A percentile compares a stretch with the other conserved stretches of the same genome.
These are phyloP conservation scores for Pseudopyricularia javanii DNA, from an alignment of 2,329 filamentous ascomycete genomes.

Conservation along the genomic window DNA sequence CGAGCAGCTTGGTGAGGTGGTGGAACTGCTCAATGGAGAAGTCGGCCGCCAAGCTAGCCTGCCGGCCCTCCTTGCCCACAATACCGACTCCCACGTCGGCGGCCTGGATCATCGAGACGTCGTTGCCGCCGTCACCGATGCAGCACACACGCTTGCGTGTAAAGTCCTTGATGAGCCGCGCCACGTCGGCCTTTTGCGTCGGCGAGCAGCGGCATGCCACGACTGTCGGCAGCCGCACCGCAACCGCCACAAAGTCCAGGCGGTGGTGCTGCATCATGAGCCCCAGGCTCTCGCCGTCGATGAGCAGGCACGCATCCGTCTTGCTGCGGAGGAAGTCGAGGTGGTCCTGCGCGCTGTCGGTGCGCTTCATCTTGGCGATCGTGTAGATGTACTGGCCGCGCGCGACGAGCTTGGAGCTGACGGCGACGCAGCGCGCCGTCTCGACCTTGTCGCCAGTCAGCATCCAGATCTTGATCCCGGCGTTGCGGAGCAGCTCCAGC, in stretches of 20 bases:
- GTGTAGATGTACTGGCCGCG: constrained; percentile 94
- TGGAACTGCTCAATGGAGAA: constrained; percentile 95
- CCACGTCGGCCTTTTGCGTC: constrained; percentile 92
- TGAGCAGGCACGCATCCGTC: constrained; percentile 75
- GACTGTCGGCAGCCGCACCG: constrained; percentile 79
- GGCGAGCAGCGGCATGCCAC: constrained; percentile 95
- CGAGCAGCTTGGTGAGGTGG: constrained; percentile 89
- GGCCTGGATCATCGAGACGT: constrained; percentile 98
- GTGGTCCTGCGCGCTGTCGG: constrained; percentile 73
- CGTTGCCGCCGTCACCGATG: constrained; percentile 95
- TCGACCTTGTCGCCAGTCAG: constrained; percentile 97
- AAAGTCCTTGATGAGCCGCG: constrained; percentile 75
- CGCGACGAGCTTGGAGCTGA: constrained; percentile 87
- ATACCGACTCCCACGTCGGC: constrained; percentile 97
- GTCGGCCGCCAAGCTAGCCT: constrained; percentile 89
- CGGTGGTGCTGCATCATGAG: constrained; percentile 76
- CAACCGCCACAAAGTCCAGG: constrained; percentile 74
- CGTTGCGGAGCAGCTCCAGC: constrained; percentile 86
- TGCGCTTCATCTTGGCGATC: constrained; percentile 71
- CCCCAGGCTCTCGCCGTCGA: constrained; percentile 83
- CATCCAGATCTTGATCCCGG: constrained; percentile 99
- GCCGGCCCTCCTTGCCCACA: constrained; percentile 91
- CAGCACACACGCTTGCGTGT: constrained; percentile 95
- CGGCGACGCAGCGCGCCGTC: constrained; percentile 89
- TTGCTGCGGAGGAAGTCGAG: constrained; percentile 83